Percentiles rank a stretch among this genome's conserved stretches.
These are phyloP conservation scores for Corchorus olitorius DNA, from an alignment of 345 rosid genomes.

Conservation along the genomic window DNA sequence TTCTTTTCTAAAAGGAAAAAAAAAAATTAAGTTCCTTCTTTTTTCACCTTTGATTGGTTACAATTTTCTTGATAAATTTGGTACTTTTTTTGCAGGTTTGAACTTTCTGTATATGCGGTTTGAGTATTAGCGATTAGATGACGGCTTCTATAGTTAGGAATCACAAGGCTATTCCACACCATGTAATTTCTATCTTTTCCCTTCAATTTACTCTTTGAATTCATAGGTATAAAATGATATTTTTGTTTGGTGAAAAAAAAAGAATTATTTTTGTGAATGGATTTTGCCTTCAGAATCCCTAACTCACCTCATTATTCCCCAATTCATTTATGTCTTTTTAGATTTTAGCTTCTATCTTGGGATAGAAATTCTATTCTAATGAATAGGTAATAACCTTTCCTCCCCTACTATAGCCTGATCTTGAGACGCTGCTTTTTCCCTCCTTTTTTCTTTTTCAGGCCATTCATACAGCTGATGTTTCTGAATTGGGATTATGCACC, in stretches of 20 bases:
- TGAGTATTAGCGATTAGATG: conserved; percentile 6
- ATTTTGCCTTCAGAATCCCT: not conserved
- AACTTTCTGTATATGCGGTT: not conserved
- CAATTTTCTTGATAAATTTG: not conserved
- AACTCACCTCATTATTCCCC: not conserved
- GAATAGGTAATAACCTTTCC: not conserved
- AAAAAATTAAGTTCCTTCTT: no score
- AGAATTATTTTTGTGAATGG: not conserved
- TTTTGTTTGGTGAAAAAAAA: no score
- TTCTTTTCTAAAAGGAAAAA: no score
- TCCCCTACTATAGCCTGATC: not conserved
- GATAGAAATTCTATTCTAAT: not conserved
- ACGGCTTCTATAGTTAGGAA: not conserved
- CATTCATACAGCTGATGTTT: conserved; percentile 29
- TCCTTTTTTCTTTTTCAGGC: conserved; percentile 30
- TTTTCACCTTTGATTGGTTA: not conserved
- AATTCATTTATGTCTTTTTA: not conserved
- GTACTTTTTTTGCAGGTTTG: not conserved
- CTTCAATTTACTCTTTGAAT: not conserved
- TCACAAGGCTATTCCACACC: conserved; percentile 2
- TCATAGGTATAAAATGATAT: not conserved
- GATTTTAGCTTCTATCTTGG: not conserved
- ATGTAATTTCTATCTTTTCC: not conserved
- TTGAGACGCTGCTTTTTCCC: conserved; percentile 10
- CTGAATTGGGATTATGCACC: conserved; percentile 25